Evolutionary conservation across 176 grass and related monocot genomes (phyloP), one percentile per base, ranked within the genome.

Genomic region (Alloteropsis semialata): DNA sequence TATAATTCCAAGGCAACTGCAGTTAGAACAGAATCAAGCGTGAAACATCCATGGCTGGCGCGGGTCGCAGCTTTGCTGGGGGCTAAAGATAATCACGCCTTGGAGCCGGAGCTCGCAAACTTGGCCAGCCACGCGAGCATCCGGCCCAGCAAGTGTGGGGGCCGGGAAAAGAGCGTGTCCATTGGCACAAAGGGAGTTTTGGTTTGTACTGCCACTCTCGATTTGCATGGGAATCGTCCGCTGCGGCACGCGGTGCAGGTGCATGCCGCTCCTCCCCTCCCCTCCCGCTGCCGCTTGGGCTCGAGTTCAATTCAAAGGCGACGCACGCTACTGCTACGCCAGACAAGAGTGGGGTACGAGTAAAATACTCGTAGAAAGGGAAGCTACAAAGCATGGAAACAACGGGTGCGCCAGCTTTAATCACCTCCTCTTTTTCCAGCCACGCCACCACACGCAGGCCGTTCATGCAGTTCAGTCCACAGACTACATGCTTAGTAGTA

Each of bases 201-300:
- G 82, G 22, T 73, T 49, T 29, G 24, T 30, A 48, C 41, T 3
- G 25, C 3, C 42, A 29, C 25, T 82, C 37, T 82, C 37, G 58
- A 56, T 76, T 79, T 70, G 68, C 83, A 76, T 71, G 74, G 74
- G 69, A 92, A 88, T 84, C 79, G 72, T 67, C 71, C n/a, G 16
- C 46, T 57, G 75, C 46, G 39, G 59, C 76, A n/a, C n/a, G n/a
- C n/a, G n/a, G n/a, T n/a, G n/a, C n/a, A n/a, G n/a, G n/a, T 50
- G 55, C 68, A 60, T 67, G 81, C 82, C 14, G 50, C 53, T 58
- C 3, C 15, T 64, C 60, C 5, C 34, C 34, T 36, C 34, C 34
- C 34, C 34, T 36, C 34, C 34, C 60, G 60, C 60, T 63, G 27
- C 15, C 58, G 16, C 58, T 16, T 1, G 61, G 53, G 25, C 32